These are phyloP conservation scores for Biscogniauxia mediterranea DNA, from an alignment of 2,329 filamentous ascomycete genomes.

Conservation along the genomic window DNA sequence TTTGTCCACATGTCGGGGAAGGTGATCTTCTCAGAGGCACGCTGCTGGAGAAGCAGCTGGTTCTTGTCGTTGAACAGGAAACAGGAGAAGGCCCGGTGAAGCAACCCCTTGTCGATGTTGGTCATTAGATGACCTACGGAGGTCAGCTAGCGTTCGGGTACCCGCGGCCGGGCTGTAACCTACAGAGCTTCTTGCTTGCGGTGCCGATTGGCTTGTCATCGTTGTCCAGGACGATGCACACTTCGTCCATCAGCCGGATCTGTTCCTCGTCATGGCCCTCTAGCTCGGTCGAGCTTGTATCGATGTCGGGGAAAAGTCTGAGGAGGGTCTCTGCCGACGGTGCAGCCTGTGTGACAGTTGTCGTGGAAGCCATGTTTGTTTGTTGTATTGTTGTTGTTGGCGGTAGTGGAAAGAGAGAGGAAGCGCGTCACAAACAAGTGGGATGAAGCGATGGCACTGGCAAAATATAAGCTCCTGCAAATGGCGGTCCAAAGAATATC, in stretches of 20 bases:
- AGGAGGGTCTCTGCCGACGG: constrained; percentile 82
- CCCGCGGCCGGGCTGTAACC: constrained; percentile 34
- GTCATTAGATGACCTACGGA: constrained; percentile 88
- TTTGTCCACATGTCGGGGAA: constrained; percentile 99
- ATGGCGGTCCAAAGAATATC: not conserved
- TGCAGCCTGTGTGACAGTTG: constrained; percentile 49
- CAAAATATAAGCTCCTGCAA: not conserved
- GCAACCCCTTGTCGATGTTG: constrained; percentile 93
- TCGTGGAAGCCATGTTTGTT: constrained; percentile 34
- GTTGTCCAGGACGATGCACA: constrained; percentile 94
- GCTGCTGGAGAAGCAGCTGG: constrained; percentile 90
- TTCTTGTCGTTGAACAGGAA: constrained; percentile 97
- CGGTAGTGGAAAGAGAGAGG: constrained; percentile 2
- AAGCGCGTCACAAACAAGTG: constrained; percentile 1
- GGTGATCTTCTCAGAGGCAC: constrained; percentile 94
- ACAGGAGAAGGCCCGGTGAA: constrained; percentile 96
- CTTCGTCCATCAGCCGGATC: constrained; percentile 96
- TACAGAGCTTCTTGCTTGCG: constrained; percentile 97
- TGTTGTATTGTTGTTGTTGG: not conserved
- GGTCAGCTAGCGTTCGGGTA: constrained; percentile 10
- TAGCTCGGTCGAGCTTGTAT: constrained; percentile 70
- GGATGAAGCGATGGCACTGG: not conserved
- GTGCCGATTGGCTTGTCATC: constrained; percentile 92
- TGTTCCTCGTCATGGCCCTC: constrained; percentile 96
- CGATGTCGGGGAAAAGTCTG: constrained; percentile 81